A percentile compares a stretch with the other conserved stretches of the same genome.
Conservation (phyloP, 352 stramenopile genomes). For the Pythium monospermum region DNA sequence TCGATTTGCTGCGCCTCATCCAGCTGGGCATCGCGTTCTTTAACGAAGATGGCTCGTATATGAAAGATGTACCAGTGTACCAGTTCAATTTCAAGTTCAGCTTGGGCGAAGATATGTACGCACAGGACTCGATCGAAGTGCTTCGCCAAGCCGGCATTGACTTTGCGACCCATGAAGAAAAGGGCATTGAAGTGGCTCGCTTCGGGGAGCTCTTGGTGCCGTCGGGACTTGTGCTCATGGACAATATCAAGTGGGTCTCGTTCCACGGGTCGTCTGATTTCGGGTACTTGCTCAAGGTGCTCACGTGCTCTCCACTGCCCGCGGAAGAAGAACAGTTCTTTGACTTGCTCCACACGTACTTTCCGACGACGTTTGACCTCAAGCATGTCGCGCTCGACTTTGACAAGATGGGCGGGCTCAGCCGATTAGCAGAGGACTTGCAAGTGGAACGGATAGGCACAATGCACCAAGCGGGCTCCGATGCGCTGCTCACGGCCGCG, state of each 20-base stretch:
- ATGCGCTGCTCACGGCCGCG: slow-evolving; percentile 95
- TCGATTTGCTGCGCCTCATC: slow-evolving; percentile 98
- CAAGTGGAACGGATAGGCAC: slow-evolving; percentile 97
- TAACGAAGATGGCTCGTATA: slow-evolving; percentile 94
- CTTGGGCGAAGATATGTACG: slow-evolving; percentile 98
- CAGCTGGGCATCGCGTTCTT: slow-evolving; percentile 97
- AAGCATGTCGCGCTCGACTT: slow-evolving; percentile 98
- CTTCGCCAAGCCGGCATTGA: slow-evolving; percentile 97
- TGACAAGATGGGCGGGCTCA: slow-evolving; percentile 97
- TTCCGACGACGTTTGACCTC: slow-evolving; percentile 97
- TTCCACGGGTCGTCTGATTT: slow-evolving; percentile 99
- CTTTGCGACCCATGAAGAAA: slow-evolving; percentile 94
- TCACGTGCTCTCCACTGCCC: slow-evolving; percentile 89
- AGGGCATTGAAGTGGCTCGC: slow-evolving; percentile 95
- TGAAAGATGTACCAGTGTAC: slow-evolving; percentile 94
- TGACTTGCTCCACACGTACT: slow-evolving; percentile 97
- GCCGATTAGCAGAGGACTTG: slow-evolving; percentile 94
- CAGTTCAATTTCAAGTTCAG: slow-evolving; percentile 99
- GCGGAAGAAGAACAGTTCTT: slow-evolving; percentile 94
- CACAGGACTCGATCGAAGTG: slow-evolving; percentile 98
- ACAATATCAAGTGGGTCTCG: slow-evolving; percentile 98
- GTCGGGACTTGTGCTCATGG: slow-evolving; percentile 96
- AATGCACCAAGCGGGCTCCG: slow-evolving; percentile 98
- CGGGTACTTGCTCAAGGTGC: slow-evolving; percentile 97
- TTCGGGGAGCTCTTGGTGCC: slow-evolving; percentile 98